Percentiles rank a stretch among this genome's conserved stretches.
phyloP scores from a whole-genome alignment of 1,284 basidiomycete species.

The Garcileccinum viscosum region DNA sequence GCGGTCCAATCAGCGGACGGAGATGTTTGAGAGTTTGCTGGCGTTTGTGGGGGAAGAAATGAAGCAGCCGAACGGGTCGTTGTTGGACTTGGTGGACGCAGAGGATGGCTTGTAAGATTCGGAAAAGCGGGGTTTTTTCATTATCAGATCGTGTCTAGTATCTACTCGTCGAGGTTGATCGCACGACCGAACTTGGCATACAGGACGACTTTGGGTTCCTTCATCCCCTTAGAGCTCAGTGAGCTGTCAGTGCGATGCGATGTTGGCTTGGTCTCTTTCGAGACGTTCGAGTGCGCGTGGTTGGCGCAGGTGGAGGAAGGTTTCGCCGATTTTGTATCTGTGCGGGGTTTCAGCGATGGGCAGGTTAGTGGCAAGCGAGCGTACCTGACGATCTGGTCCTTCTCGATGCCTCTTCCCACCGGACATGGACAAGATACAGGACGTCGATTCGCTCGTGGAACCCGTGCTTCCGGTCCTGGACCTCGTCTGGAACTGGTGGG shows the following conservation, averaged over 20 bases:
- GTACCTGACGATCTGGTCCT: constrained; percentile 79
- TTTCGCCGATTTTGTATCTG: constrained; percentile 91
- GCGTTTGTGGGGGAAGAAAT: constrained; percentile 64
- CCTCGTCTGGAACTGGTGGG: constrained; percentile 23
- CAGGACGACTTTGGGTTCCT: constrained; percentile 83
- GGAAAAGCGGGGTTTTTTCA: background rate
- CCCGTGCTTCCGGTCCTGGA: constrained; percentile 7
- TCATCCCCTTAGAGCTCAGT: constrained; percentile 77
- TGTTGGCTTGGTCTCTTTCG: constrained; percentile 68
- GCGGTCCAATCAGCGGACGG: constrained; percentile 64
- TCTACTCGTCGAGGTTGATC: constrained; percentile 81
- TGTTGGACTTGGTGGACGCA: constrained; percentile 60
- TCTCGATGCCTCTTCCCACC: too few species aligned
- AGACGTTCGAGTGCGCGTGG: constrained; percentile 77
- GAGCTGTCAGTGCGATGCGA: constrained; percentile 72
- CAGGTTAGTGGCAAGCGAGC: constrained; percentile 28
- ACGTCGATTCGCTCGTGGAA: constrained; percentile 16
- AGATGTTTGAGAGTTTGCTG: constrained; percentile 72
- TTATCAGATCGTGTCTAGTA: background rate
- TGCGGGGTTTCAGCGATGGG: background rate
- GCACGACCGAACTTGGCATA: constrained; percentile 94
- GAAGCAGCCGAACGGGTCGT: constrained; percentile 66
- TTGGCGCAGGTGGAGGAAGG: constrained; percentile 84
- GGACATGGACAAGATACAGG: constrained; percentile 13
- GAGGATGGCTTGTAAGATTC: constrained; percentile 36